Conservation (phyloP, 495 filamentous ascomycete genomes). For the Penicillium cataractarum region DNA sequence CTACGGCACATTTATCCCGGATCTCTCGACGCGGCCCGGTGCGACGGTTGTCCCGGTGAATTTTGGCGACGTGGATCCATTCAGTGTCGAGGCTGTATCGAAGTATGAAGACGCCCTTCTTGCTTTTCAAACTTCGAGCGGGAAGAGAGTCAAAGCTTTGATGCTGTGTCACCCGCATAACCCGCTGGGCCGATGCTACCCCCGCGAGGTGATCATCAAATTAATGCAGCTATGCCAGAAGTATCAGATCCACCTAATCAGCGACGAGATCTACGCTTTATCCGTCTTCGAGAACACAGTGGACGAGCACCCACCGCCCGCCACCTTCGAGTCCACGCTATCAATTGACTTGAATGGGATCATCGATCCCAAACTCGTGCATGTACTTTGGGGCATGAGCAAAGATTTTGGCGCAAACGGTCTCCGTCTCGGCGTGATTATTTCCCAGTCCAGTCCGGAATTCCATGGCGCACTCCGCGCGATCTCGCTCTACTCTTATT, state of each 20-base stretch:
- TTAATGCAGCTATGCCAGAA: conserved; percentile 58
- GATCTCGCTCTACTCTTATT: conserved; percentile 47
- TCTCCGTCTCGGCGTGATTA: conserved; percentile 56
- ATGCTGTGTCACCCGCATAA: conserved; percentile 66
- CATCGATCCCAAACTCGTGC: conserved; percentile 55
- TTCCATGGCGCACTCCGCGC: conserved; percentile 44
- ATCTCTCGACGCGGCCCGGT: conserved; percentile 33
- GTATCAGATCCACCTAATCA: conserved; percentile 60
- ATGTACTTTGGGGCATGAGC: conserved; percentile 63
- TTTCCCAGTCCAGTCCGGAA: conserved; percentile 49
- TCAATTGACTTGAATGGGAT: conserved; percentile 50
- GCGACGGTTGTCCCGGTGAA: conserved; percentile 44
- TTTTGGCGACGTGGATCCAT: conserved; percentile 50
- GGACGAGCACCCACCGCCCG: conserved; percentile 25
- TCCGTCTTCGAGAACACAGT: conserved; percentile 51
- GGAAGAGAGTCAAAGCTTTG: conserved; percentile 49
- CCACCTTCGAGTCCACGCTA: conserved; percentile 55
- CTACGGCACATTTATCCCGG: conserved; percentile 52
- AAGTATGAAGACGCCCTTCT: conserved; percentile 47
- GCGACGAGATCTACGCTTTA: conserved; percentile 67
- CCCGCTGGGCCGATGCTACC: conserved; percentile 61
- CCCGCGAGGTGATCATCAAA: conserved; percentile 46
- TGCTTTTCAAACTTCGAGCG: conserved; percentile 25
- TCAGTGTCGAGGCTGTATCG: conserved; percentile 42
- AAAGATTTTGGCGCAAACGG: conserved; percentile 65